Base-by-base conservation (phyloP, 1,284 basidiomycete species). In the Porodaedalea pini region DNA sequence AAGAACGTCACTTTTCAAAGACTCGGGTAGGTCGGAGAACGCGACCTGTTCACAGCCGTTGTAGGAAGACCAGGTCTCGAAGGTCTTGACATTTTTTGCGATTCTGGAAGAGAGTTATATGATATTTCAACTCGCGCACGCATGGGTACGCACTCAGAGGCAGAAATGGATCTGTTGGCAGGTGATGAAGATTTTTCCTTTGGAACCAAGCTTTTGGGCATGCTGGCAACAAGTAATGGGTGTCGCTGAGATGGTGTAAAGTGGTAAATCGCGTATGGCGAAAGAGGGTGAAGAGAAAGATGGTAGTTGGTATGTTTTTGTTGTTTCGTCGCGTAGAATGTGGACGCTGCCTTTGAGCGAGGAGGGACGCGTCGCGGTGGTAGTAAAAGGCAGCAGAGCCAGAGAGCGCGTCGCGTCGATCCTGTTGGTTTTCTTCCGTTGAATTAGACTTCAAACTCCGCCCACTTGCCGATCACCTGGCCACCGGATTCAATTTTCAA, bases 11-110 rank as follows among this genome's bases (percentile, higher is more conserved):
- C 31, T 29, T 4, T 51, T 37, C 27, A 72, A 51, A 0, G 65
- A 57, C 0, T 34, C 17, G 1, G 73, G 73, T 0, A 73, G 32
- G 59, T 73, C 71, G 1, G 63, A 54, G 47, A 65, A 67, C 4
- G 65, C 63, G 2, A 67, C 72, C 36, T 69, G 65, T 25, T 68
- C 66, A 37, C 68, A 68, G 4, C 65, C 58, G 23, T 73, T 71
- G 52, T 64, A 63, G 1, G 63, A 58, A 3, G 66, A 62, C 72
- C 72, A 74, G 0, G 61, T 66, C 49, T 70, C 70, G 45, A 72
- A 73, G 17, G 62, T 54, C 23, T 63, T 63, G 2, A 65, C 54
- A 57, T 70, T 69, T 19, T 65, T 65, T 1, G 72, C 70, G 41
- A 74, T 70, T 52, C 71, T 73, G 3, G 31, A 17, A 49, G n/a